Conservation (phyloP, 331 rosid genomes). For the Rhamnella rubrinervis region DNA sequence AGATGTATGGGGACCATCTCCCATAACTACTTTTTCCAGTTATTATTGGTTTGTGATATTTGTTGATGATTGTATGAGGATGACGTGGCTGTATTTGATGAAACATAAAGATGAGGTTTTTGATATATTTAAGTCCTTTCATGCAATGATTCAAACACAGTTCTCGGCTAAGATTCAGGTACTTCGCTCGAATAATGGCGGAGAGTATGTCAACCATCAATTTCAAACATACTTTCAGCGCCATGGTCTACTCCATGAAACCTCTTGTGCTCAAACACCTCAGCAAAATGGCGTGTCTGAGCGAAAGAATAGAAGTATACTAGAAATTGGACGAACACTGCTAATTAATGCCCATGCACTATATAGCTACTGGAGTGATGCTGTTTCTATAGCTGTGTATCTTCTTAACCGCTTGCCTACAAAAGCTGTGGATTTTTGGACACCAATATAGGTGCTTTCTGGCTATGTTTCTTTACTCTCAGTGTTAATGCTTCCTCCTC, state of each 20-base stretch:
- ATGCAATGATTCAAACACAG: neutral
- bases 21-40: no score
- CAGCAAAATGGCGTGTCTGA: neutral
- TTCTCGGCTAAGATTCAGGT: no score
- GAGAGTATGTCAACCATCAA: no score
- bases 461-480: neutral
- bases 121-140: neutral
- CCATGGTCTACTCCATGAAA: neutral
- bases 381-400: neutral
- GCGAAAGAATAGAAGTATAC: neutral
- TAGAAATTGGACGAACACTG: neutral
- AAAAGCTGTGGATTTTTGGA: neutral
- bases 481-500: no score
- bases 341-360: neutral
- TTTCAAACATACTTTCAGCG: no score
- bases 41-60: no score
- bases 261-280: neutral
- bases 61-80: neutral
- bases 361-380: neutral
- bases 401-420: neutral
- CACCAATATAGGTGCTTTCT: neutral
- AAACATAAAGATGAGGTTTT: neutral
- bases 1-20: neutral
- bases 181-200: no score
- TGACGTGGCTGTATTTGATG: neutral